Evolutionary conservation across 345 rosid species (phyloP), one percentile per base, ranked within the genome.

Genomic region (Syzygium oleosum): DNA sequence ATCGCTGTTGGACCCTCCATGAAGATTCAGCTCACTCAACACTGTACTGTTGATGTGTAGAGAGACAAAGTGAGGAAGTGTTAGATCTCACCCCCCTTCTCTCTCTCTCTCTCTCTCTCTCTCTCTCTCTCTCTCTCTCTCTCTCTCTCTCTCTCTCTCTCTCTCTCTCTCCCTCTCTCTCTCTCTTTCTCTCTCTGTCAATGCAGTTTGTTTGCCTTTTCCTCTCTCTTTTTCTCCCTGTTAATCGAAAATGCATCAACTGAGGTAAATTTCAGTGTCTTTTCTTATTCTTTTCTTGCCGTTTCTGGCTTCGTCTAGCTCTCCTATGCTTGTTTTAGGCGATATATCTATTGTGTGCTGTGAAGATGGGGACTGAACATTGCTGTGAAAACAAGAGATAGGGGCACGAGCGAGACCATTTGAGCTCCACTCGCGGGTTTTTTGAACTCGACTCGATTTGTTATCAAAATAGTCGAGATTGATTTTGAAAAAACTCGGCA

Each of bases 31-130:
- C 84, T 92, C 85, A 90, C 89, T 8, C 93, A 93, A 80, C 86
- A 85, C 54, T 97, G 99, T 87, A 86, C 85, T 27, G 97, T 95
- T n/a, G 96, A 94, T 34, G 92, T 95, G 54, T 93, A 84, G 90
- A 87, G 55, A 86, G 73, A 59, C 17, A n/a, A 38, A 17, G 29
- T 9, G n/a, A 12, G 56, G 49, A 9, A 46, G 53, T 31, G 68
- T 31, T 34, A 14, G 7, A 85, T 19, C 80, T 65, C 78, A 31
- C 78, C 41, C 1, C 54, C 6, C 58, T 54, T 19, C 58, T 52
- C 54, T 16, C 55, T 52, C 54, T 15, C 54, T 53, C 55, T 16
- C 55, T 54, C 58, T 22, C 59, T 54, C 27, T 23, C 61, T 23
- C 13, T 23, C 54, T 19, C 58, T 54, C 58, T 19, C 58, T 52